Base-by-base conservation (phyloP, 805 yeast genomes). In the Candida insectorum region DNA sequence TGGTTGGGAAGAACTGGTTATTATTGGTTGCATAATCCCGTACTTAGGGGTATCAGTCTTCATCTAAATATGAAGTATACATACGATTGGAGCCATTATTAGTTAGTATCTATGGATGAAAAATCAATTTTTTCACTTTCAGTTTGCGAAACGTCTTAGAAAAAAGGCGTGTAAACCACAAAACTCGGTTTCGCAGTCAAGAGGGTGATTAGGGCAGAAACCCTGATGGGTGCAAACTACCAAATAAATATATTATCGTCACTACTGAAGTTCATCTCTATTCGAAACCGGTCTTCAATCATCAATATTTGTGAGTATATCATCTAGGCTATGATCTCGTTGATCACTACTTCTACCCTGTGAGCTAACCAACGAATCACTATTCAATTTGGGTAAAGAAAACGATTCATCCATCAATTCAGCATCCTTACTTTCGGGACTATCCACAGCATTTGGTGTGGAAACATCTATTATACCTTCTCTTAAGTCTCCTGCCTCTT, bases 51-150 rank as follows among this genome's bases (percentile, higher is more conserved):
- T 60, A 64, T 68, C 64, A 55, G 40, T 13, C 25, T 33, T 34
- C 43, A 44, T 47, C 51, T 43, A 40, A 40, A 28, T 18, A 47
- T 36, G 49, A n/a, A 43, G 42, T 48, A 54, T 63, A 83, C 93
- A 71, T 83, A 84, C 93, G 71, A 80, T 82, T 81, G 94, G 94
- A 80, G 94, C 94, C 94, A 85, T 83, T 75, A 55, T 46, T 45
- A 30, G 8, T 21, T 22, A 14, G 22, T n/a, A n/a, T n/a, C n/a
- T 26, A 36, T 27, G 19, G 32, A 23, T 34, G 21, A 26, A 34
- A 16, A 26, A 19, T 17, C 19, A 24, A 34, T 23, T 28, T 34
- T 45, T 34, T 32, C 34, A 25, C 33, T n/a, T n/a, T n/a, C n/a
- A n/a, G n/a, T n/a, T n/a, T n/a, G n/a, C n/a, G n/a, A n/a, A n/a